A percentile compares a stretch with the other conserved stretches of the same genome.
Conservation (phyloP, 2,329 filamentous ascomycete genomes). For the Plenodomus biglobosus region DNA sequence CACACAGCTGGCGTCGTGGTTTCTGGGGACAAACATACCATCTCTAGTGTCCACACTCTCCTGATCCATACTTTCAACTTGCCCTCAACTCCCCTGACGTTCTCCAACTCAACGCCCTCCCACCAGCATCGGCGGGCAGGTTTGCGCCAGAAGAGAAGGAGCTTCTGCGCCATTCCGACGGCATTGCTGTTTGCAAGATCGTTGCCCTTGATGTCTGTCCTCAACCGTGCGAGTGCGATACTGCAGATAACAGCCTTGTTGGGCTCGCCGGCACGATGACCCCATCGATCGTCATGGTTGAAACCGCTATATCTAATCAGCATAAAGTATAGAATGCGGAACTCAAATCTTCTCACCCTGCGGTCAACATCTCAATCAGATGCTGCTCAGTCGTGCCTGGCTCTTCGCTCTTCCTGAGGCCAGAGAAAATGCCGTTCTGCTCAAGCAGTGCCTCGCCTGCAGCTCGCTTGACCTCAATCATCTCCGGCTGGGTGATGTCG, state of each 20-base stretch:
- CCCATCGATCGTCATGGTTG: constrained; percentile 93
- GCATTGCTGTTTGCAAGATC: constrained; percentile 72
- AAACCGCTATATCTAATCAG: constrained; percentile 68
- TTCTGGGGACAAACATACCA: constrained; percentile 55
- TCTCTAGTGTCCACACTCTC: constrained; percentile 97
- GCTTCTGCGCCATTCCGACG: constrained; percentile 97
- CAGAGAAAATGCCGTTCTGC: constrained; percentile 95
- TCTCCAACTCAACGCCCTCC: constrained; percentile 91
- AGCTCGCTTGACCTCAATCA: constrained; percentile 94
- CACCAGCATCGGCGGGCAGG: constrained; percentile 97
- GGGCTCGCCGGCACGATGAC: constrained; percentile 93
- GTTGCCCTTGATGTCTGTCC: constrained; percentile 84
- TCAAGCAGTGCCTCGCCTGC: constrained; percentile 82
- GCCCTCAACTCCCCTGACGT: constrained; percentile 87
- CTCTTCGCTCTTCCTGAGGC: constrained; percentile 91
- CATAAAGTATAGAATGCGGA: background rate
- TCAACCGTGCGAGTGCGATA: constrained; percentile 85
- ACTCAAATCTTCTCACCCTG: constrained; percentile 66
- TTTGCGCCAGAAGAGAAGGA: constrained; percentile 97
- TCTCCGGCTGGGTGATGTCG: constrained; percentile 82
- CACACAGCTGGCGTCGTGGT: background rate
- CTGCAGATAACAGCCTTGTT: constrained; percentile 99
- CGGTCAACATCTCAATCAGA: constrained; percentile 98
- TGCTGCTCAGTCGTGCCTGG: constrained; percentile 96
- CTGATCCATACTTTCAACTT: constrained; percentile 98